Base-by-base conservation (phyloP, 1,284 basidiomycete species). In the Moniliella sp. region DNA sequence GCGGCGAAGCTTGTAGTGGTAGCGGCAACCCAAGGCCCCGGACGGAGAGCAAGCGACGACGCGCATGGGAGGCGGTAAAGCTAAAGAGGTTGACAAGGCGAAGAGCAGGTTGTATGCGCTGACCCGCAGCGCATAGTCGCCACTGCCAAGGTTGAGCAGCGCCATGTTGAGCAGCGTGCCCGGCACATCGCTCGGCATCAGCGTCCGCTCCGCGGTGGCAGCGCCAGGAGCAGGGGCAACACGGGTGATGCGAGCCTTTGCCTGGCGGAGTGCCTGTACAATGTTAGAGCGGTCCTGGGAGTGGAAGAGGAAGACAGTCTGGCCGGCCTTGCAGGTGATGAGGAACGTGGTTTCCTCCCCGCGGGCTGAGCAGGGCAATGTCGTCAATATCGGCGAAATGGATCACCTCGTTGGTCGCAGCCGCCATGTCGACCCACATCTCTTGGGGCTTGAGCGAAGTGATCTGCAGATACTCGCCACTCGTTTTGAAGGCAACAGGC, bases 271-370 rank as follows among this genome's bases (percentile, higher is more conserved):
- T 8, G 45, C 45, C 30, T 55, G 51, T 7, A 55, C 51, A 30
- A 55, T 47, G 11, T 50, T 46, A n/a, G 43, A 31, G 7, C 51
- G 42, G 23, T 55, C 47, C 3, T 40, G 42, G 27, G 45, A 46
- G 39, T 45, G 47, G 49, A 55, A 55, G 18, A 55, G 40, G 33
- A 50, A 52, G 13, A 45, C 50, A 27, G 49, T 39, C 18, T 39
- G 41, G 30, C 51, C 50, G n/a, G 44, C 48, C 10, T 49, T 42
- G 29, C 48, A 50, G 4, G 48, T 50, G 15, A 55, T 30, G 40
- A 55, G 47, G 42, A 55, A 55, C n/a, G 51, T 50, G 35, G 45
- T 55, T 36, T 55, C 51, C 28, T 55, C 51, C 14, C 51, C 50
- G n/a, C 51, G 45, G 27, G 32, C 50, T 45, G 31, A 50, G 37